phyloP scores from a whole-genome alignment of 345 rosid genomes.

The Salix arbutifolia region DNA sequence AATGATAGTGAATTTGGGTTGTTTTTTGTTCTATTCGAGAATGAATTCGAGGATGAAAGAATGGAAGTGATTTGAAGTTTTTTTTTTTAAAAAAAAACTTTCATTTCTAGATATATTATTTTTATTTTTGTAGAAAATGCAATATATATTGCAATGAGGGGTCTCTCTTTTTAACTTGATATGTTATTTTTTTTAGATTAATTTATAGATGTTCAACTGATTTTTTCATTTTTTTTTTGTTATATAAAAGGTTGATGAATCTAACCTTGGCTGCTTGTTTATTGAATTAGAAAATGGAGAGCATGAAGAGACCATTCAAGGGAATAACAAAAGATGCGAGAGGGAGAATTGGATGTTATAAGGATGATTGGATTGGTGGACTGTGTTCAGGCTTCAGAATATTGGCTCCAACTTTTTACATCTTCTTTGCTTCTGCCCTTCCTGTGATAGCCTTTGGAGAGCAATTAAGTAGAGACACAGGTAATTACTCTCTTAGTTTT shows the following conservation, averaged over 20 bases:
- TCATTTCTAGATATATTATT: neutral
- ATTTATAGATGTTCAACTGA: neutral
- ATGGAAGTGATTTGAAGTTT: neutral
- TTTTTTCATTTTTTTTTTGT: neutral
- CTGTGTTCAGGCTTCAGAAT: conserved; percentile 54
- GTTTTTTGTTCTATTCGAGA: neutral
- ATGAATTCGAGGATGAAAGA: neutral
- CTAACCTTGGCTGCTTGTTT: neutral
- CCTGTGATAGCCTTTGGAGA: conserved; percentile 89
- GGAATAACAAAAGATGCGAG: conserved; percentile 58
- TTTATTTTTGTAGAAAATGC: neutral
- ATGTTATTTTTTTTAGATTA: neutral
- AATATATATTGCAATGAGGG: neutral
- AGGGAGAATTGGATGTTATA: conserved; percentile 60
- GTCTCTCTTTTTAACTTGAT: neutral
- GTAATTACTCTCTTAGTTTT: conserved; percentile 21
- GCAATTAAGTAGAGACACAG: conserved; percentile 77
- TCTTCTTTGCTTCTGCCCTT: conserved; percentile 86
- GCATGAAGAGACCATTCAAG: conserved; percentile 49
- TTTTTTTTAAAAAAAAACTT: neutral
- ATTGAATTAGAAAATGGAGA: conserved; percentile 33
- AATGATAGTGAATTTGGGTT: neutral
- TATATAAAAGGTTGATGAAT: neutral
- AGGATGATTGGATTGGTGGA: conserved; percentile 60
- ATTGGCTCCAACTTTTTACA: conserved; percentile 64